phyloP scores from a whole-genome alignment of 805 yeast genomes.

The Lachancea nothofagi region DNA sequence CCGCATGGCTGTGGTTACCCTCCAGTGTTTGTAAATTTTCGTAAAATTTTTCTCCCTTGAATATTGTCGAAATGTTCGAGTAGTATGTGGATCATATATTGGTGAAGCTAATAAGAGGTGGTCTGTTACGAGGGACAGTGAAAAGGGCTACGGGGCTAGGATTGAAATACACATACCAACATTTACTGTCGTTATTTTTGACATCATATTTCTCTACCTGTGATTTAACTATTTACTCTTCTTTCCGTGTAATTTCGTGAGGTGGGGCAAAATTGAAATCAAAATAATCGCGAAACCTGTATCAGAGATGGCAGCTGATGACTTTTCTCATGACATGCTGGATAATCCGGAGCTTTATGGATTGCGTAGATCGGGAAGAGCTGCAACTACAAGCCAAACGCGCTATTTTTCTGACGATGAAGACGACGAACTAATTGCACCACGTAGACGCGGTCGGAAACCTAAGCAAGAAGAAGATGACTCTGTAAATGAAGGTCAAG shows the following conservation, averaged over 20 bases:
- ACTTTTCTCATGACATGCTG: constrained; percentile 49
- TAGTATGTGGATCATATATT: neutral
- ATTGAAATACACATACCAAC: no score
- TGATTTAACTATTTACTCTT: no score
- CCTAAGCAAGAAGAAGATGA: constrained; percentile 27
- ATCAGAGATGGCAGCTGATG: constrained; percentile 17
- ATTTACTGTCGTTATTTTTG: no score
- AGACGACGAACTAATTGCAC: constrained; percentile 24
- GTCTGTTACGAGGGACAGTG: no score
- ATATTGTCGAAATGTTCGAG: constrained; percentile 4
- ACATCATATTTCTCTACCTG: no score
- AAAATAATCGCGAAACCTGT: no score
- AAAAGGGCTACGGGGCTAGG: no score
- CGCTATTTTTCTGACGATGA: constrained; percentile 29
- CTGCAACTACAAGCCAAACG: constrained; percentile 35
- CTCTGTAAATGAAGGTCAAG: constrained; percentile 23
- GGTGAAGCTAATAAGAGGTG: neutral
- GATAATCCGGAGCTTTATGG: constrained; percentile 81
- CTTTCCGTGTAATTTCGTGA: no score
- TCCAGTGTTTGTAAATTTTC: constrained; percentile 9
- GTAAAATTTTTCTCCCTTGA: constrained; percentile 13
- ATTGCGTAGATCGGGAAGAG: constrained; percentile 67
- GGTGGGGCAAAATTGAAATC: no score
- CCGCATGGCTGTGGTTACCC: constrained; percentile 5
- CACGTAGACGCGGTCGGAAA: constrained; percentile 23